Percentiles rank a stretch among this genome's conserved stretches.
phyloP scores from a whole-genome alignment of 176 grass and related monocot genomes.

The Pontederia crassipes region DNA sequence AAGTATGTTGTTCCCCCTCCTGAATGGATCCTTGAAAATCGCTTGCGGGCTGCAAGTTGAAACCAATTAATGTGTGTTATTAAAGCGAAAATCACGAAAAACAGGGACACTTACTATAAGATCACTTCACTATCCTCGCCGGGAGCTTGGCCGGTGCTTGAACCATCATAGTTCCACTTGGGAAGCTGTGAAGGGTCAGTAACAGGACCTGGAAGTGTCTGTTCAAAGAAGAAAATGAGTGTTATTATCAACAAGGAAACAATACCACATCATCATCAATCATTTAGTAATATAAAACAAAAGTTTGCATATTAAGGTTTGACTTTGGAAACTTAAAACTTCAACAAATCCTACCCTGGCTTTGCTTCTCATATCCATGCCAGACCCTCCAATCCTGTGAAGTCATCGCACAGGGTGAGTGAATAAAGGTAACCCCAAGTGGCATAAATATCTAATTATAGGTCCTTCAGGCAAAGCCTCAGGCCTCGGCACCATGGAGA shows the following conservation, averaged over 20 bases:
- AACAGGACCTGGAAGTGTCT: constrained; percentile 67
- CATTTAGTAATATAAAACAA: constrained; percentile 17
- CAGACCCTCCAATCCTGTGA: constrained; percentile 97
- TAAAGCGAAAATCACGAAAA: neutral
- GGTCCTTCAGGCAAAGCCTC: neutral
- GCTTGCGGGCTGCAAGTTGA: constrained; percentile 73
- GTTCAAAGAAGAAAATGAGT: constrained; percentile 23
- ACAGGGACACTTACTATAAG: constrained; percentile 57
- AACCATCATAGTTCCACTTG: constrained; percentile 99
- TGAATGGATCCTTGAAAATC: constrained; percentile 98
- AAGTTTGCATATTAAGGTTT: constrained; percentile 24
- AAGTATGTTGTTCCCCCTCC: constrained; percentile 96
- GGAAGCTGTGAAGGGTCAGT: constrained; percentile 75
- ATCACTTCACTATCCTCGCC: constrained; percentile 99
- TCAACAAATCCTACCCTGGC: constrained; percentile 50
- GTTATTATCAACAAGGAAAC: neutral
- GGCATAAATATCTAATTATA: constrained; percentile 3
- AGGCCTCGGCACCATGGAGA: neutral
- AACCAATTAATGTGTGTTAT: neutral
- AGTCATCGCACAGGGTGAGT: neutral
- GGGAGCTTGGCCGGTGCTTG: constrained; percentile 96
- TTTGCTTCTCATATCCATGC: constrained; percentile 97
- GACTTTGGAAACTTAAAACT: neutral
- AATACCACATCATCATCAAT: neutral
- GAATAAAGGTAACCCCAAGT: neutral